These are phyloP conservation scores for Didymella segeticola DNA, from an alignment of 2,329 filamentous ascomycete species.

Conservation along the genomic window DNA sequence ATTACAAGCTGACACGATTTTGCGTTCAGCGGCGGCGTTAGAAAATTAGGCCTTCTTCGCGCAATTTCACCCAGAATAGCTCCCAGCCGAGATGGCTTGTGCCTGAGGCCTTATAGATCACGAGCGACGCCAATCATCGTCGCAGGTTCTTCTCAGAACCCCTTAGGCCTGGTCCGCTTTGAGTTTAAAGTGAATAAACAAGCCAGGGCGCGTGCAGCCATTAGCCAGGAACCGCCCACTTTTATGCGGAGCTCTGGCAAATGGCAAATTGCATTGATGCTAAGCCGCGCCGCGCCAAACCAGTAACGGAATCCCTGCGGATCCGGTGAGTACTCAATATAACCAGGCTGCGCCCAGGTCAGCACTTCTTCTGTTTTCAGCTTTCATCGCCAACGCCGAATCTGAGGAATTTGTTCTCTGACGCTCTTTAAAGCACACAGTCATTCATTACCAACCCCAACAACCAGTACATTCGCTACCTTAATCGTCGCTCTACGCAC, in stretches of 20 bases:
- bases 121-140: not conserved
- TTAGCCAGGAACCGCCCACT: slow-evolving; percentile 5
- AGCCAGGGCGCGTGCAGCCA: slow-evolving; percentile 1
- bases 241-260: not conserved
- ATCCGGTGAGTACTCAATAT: slow-evolving; percentile 28
- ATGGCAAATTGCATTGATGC: slow-evolving; percentile 3
- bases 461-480: slow-evolving; percentile 22
- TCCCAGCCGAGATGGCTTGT: slow-evolving; percentile 1
- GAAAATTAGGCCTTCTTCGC: slow-evolving; percentile 7
- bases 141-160: not conserved
- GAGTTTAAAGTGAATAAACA: not conserved
- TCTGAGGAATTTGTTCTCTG: slow-evolving; percentile 37
- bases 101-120: not conserved
- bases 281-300: not conserved
- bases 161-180: not conserved
- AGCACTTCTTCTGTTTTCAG: slow-evolving; percentile 7
- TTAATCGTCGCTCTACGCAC: slow-evolving; percentile 25
- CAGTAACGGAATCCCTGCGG: not conserved
- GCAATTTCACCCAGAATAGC: slow-evolving; percentile 8
- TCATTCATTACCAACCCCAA: slow-evolving; percentile 23
- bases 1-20: slow-evolving; percentile 5
- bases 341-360: slow-evolving; percentile 25
- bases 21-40: slow-evolving; percentile 1
- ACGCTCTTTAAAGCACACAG: slow-evolving; percentile 35
- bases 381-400: slow-evolving; percentile 6